These are phyloP conservation scores for Pyrenophora graminea DNA, from an alignment of 2,329 filamentous ascomycete species.

Conservation along the genomic window DNA sequence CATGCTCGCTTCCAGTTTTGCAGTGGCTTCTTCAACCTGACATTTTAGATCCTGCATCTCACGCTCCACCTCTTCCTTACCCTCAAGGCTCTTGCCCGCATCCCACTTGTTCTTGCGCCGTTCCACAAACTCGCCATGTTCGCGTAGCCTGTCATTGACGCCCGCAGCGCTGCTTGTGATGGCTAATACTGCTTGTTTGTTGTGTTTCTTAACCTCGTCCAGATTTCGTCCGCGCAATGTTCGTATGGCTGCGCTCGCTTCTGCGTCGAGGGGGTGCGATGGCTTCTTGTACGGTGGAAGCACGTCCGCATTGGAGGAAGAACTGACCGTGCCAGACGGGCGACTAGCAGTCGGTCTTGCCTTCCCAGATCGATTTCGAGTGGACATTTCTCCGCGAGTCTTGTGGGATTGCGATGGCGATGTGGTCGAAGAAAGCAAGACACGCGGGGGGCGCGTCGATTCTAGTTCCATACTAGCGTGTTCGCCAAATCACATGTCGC, in stretches of 20 bases:
- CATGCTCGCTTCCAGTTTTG: slow-evolving; percentile 61
- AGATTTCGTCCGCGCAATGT: slow-evolving; percentile 51
- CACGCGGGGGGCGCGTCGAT: slow-evolving; percentile 10
- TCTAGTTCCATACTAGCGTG: slow-evolving; percentile 1
- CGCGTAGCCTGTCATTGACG: slow-evolving; percentile 60
- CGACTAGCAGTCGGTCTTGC: slow-evolving; percentile 23
- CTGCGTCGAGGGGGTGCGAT: slow-evolving; percentile 55
- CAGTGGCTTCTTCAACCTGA: slow-evolving; percentile 57
- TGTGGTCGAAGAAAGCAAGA: background rate
- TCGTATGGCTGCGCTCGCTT: slow-evolving; percentile 53
- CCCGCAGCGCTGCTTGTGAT: slow-evolving; percentile 56
- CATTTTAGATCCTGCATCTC: slow-evolving; percentile 47
- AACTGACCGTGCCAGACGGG: background rate
- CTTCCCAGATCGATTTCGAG: slow-evolving; percentile 20
- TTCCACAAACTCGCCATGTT: slow-evolving; percentile 44
- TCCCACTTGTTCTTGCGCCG: slow-evolving; percentile 42
- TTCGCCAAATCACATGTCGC: slow-evolving; percentile 9
- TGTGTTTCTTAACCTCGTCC: slow-evolving; percentile 53
- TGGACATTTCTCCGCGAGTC: slow-evolving; percentile 25
- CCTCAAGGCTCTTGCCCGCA: slow-evolving; percentile 41
- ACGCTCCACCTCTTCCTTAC: slow-evolving; percentile 46
- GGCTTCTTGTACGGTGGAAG: slow-evolving; percentile 61
- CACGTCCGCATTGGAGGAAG: slow-evolving; percentile 15
- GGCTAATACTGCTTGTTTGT: slow-evolving; percentile 52
- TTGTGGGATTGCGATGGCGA: background rate